Evolutionary conservation across 2,329 filamentous ascomycete genomes (phyloP).

Genomic region (Aspergillus piperis): DNA sequence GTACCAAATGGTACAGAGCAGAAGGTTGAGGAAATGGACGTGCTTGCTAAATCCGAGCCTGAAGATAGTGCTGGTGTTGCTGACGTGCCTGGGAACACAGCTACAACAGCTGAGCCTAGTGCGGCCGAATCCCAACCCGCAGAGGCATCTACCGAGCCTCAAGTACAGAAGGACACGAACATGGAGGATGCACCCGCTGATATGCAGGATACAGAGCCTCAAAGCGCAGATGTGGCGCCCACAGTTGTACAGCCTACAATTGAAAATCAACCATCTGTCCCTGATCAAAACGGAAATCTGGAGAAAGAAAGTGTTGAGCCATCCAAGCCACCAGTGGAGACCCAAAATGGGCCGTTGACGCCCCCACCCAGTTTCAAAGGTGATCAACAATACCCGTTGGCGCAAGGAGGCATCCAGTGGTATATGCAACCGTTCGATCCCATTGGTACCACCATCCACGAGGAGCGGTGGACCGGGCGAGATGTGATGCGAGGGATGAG

Average conservation of each 20-base stretch:
- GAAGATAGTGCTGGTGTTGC: slow-evolving; percentile 26
- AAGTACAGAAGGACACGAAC: slow-evolving; percentile 3
- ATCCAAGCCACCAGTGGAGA: slow-evolving; percentile 47
- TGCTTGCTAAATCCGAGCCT: slow-evolving; percentile 25
- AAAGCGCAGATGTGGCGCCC: slow-evolving; percentile 17
- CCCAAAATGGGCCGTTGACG: slow-evolving; percentile 36
- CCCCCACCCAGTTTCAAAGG: slow-evolving; percentile 44
- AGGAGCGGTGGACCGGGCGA: slow-evolving; percentile 71
- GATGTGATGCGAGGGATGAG: slow-evolving; percentile 74
- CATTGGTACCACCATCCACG: slow-evolving; percentile 74
- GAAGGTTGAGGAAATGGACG: slow-evolving; percentile 30
- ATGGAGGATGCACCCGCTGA: slow-evolving; percentile 9
- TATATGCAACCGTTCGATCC: slow-evolving; percentile 82
- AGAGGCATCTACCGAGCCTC: slow-evolving; percentile 10
- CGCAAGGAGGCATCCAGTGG: slow-evolving; percentile 81
- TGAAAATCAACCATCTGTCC: slow-evolving; percentile 17
- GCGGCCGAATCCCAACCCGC: slow-evolving; percentile 13
- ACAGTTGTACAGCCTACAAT: slow-evolving; percentile 42
- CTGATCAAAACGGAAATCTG: slow-evolving; percentile 34
- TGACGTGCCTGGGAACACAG: slow-evolving; percentile 10
- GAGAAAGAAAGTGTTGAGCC: slow-evolving; percentile 37
- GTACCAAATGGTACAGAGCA: slow-evolving; percentile 37
- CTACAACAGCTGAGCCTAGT: slow-evolving; percentile 16
- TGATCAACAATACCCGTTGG: slow-evolving; percentile 54
- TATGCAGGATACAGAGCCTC: slow-evolving; percentile 18